These are phyloP conservation scores for Mucuna pruriens DNA, from an alignment of 306 rosid genomes.

Conservation along the genomic window DNA sequence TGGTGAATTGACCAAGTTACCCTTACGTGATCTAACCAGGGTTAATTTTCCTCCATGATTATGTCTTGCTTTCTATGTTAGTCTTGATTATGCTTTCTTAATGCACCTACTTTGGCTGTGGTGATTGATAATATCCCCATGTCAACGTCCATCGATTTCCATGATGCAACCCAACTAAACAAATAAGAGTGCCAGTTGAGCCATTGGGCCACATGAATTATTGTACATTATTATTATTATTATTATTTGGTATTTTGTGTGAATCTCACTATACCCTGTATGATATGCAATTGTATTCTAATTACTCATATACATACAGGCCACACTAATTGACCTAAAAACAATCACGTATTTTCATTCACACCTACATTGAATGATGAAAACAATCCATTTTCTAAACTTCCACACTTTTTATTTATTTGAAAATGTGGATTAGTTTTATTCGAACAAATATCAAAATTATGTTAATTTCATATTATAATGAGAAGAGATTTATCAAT, in stretches of 20 bases:
- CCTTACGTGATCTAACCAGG: slow-evolving; percentile 36
- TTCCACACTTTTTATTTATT: background rate
- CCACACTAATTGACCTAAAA: too few species aligned
- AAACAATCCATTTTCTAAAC: background rate
- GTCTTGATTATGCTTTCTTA: slow-evolving; percentile 47
- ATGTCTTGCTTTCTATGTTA: slow-evolving; percentile 36
- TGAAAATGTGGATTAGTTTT: background rate
- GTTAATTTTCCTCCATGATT: slow-evolving; percentile 36
- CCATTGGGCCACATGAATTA: slow-evolving; percentile 40
- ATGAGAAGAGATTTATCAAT: too few species aligned
- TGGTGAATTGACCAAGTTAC: slow-evolving; percentile 26
- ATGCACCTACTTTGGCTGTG: slow-evolving; percentile 43
- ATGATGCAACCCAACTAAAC: slow-evolving; percentile 38
- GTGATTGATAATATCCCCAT: slow-evolving; percentile 36
- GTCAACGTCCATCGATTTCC: slow-evolving; percentile 40
- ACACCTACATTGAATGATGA: background rate
- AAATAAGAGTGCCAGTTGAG: background rate
- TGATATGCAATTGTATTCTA: background rate
- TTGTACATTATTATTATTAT: slow-evolving; percentile 1
- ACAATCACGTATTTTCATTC: background rate
- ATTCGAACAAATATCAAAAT: background rate
- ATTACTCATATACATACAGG: too few species aligned
- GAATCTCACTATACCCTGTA: background rate
- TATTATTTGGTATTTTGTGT: slow-evolving; percentile 8
- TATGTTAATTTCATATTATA: background rate